Conservation (phyloP, 306 rosid species). For the Dalbergia oliveri region DNA sequence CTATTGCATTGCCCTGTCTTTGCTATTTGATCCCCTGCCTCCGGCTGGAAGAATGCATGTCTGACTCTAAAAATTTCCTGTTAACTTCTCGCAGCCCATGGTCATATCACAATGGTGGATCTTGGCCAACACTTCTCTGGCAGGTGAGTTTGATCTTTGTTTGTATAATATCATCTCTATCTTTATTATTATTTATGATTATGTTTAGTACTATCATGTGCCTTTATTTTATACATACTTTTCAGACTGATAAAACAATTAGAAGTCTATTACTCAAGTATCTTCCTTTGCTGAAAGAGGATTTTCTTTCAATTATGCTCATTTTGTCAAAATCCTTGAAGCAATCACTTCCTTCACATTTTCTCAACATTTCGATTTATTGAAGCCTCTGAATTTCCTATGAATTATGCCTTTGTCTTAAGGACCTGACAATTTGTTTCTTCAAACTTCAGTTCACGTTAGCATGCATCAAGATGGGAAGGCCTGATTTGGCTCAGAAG, state of each 20-base stretch:
- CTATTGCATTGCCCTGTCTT: constrained; percentile 15
- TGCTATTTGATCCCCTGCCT: neutral
- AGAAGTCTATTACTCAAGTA: neutral
- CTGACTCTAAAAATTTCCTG: constrained; percentile 32
- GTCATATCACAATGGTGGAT: constrained; percentile 97
- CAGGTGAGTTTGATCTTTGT: constrained; percentile 64
- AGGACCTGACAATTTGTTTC: constrained; percentile 39
- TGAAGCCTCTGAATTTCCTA: neutral
- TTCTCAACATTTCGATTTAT: constrained; percentile 10
- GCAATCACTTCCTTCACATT: constrained; percentile 17
- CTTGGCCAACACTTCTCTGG: constrained; percentile 96
- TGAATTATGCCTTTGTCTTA: neutral
- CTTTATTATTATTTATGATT: neutral
- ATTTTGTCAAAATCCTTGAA: constrained; percentile 24
- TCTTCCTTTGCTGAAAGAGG: neutral
- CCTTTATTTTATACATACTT: neutral
- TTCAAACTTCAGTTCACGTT: constrained; percentile 77
- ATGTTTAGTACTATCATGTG: neutral
- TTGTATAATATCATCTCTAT: constrained; percentile 14
- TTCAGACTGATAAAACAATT: constrained; percentile 6
- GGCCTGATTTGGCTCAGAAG: constrained; percentile 79
- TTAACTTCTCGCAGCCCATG: constrained; percentile 73
- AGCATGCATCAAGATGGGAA: constrained; percentile 97
- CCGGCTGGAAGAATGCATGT: neutral
- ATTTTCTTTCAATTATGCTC: neutral